Evolutionary conservation across 2,329 filamentous ascomycete species (phyloP).

Genomic region (Colletotrichum sp.): DNA sequence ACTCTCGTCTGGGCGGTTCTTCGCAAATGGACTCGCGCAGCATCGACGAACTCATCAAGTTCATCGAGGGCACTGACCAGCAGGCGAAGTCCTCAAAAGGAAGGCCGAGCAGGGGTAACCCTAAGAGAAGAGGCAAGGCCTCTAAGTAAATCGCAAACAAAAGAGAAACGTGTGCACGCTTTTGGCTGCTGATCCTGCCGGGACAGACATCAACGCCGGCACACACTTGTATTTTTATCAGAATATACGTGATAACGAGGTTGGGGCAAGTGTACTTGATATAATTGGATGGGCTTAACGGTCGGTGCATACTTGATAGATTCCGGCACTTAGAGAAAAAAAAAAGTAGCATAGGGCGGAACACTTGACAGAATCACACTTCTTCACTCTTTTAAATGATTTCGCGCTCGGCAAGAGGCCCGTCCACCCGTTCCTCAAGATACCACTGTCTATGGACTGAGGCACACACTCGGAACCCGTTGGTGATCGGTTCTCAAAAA

Average conservation of each 20-base stretch:
- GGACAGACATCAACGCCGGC: not conserved
- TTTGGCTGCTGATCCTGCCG: not conserved
- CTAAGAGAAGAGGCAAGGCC: conserved; percentile 54
- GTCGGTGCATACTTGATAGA: conserved; percentile 3
- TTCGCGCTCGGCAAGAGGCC: not conserved
- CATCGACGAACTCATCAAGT: conserved; percentile 92
- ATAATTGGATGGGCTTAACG: not conserved
- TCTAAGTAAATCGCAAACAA: conserved; percentile 2
- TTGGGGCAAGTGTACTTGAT: conserved; percentile 2
- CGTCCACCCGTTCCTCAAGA: not conserved
- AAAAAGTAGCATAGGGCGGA: not conserved
- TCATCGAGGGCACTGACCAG: conserved; percentile 80
- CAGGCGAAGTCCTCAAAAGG: conserved; percentile 60
- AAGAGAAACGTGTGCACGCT: not conserved
- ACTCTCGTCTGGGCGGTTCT: conserved; percentile 24
- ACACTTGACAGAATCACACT: conserved; percentile 1
- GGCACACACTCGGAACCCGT: not conserved
- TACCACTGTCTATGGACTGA: not conserved
- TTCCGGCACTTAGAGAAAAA: not conserved
- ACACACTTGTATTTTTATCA: not conserved
- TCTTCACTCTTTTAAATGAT: conserved; percentile 10
- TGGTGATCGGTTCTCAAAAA: not conserved
- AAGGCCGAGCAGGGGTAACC: conserved; percentile 57
- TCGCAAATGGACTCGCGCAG: conserved; percentile 73
- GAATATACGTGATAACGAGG: not conserved